phyloP scores from a whole-genome alignment of 768 basidiomycete genomes.

The Lentinula raphanica region DNA sequence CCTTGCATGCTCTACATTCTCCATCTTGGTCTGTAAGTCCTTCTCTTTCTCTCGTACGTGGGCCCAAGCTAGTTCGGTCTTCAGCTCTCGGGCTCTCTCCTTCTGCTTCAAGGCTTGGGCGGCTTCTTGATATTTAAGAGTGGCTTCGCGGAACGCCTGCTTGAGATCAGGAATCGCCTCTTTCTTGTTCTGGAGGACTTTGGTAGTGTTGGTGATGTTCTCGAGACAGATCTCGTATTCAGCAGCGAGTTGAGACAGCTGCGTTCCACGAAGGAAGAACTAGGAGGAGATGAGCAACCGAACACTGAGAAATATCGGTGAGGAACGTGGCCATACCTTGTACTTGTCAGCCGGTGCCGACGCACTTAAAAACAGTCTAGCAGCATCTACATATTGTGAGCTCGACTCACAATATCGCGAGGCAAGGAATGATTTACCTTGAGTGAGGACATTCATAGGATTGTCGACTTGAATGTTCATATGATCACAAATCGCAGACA shows the following conservation, averaged over 20 bases:
- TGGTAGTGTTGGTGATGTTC: slow-evolving; percentile 66
- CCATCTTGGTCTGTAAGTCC: slow-evolving; percentile 38
- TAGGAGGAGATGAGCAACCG: slow-evolving; percentile 23
- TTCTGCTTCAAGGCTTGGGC: slow-evolving; percentile 67
- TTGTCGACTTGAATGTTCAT: slow-evolving; percentile 98
- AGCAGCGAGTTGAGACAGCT: slow-evolving; percentile 79
- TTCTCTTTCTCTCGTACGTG: slow-evolving; percentile 68
- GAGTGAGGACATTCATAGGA: slow-evolving; percentile 91
- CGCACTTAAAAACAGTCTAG: slow-evolving; percentile 79
- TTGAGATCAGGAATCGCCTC: slow-evolving; percentile 77
- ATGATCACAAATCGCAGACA: slow-evolving; percentile 85
- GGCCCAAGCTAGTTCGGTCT: slow-evolving; percentile 85
- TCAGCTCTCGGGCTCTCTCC: slow-evolving; percentile 60
- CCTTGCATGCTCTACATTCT: slow-evolving; percentile 33
- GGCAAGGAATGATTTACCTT: slow-evolving; percentile 41
- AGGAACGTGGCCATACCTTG: slow-evolving; percentile 44
- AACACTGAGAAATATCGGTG: too few relatives aligned
- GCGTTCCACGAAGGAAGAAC: slow-evolving; percentile 95
- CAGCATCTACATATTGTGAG: slow-evolving; percentile 59
- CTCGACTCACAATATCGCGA: background rate
- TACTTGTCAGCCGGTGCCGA: slow-evolving; percentile 84
- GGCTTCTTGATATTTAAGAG: slow-evolving; percentile 64
- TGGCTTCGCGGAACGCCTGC: slow-evolving; percentile 50
- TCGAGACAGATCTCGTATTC: slow-evolving; percentile 77
- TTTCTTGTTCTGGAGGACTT: slow-evolving; percentile 63